These are phyloP conservation scores for Plasmodium blacklocki DNA, from an alignment of 169 alveolate genomes.

Conservation along the genomic window DNA sequence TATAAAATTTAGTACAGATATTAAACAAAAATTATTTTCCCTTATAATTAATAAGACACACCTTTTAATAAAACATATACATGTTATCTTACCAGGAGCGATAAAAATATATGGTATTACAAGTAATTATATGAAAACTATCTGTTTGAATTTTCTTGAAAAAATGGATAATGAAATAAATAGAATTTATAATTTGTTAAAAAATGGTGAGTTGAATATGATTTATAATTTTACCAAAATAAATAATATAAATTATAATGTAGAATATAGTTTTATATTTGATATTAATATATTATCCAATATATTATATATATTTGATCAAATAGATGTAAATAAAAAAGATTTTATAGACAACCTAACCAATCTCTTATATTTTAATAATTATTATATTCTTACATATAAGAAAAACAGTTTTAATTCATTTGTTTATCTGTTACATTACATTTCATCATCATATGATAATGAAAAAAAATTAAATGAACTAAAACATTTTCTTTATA, in stretches of 20 bases:
- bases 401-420: conserved; percentile 55
- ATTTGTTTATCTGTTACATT: conserved; percentile 44
- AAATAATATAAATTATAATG: neutral
- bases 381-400: conserved; percentile 36
- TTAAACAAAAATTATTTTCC: conserved; percentile 47
- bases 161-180: conserved; percentile 43
- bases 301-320: conserved; percentile 69
- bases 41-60: conserved; percentile 16
- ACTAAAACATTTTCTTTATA: conserved; percentile 13
- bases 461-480: conserved; percentile 11
- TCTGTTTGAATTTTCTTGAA: conserved; percentile 35
- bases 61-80: neutral
- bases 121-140: conserved; percentile 60
- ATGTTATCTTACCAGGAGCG: conserved; percentile 21
- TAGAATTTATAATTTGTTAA: conserved; percentile 7
- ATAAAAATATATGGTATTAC: conserved; percentile 37
- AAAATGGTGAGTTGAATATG: neutral
- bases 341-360: conserved; percentile 38
- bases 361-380: conserved; percentile 19
- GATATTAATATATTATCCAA: conserved; percentile 22
- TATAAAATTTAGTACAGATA: conserved; percentile 41
- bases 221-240: neutral
- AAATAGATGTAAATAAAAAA: conserved; percentile 65
- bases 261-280: conserved; percentile 1
- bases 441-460: conserved; percentile 14